phyloP scores from a whole-genome alignment of 106 monocot genomes.

The Posidonia australis region DNA sequence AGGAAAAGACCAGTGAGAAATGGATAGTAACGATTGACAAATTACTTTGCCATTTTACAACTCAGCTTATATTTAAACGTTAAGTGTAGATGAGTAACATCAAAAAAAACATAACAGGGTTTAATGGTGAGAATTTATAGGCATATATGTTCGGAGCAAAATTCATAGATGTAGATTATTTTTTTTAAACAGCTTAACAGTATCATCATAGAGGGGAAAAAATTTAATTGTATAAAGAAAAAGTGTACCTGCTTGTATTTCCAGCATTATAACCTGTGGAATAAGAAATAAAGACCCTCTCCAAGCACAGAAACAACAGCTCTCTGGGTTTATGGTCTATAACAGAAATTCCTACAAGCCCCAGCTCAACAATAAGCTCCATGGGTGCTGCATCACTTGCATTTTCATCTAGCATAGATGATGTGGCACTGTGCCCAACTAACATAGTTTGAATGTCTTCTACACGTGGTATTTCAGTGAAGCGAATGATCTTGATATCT shows the following conservation, averaged over 20 bases:
- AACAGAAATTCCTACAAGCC: constrained; percentile 70
- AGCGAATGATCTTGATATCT: constrained; percentile 53
- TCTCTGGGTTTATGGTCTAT: constrained; percentile 91
- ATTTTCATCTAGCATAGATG: constrained; percentile 27
- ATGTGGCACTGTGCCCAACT: constrained; percentile 4
- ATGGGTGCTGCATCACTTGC: constrained; percentile 31
- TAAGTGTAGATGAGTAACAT: too few species aligned
- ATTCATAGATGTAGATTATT: too few species aligned
- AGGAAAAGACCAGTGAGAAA: too few species aligned
- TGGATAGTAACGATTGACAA: too few species aligned
- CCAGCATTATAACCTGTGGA: constrained; percentile 65
- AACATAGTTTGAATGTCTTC: constrained; percentile 14
- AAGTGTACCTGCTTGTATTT: constrained; percentile 70
- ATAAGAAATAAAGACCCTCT: constrained; percentile 83
- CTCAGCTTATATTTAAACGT: too few species aligned
- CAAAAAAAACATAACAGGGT: too few species aligned
- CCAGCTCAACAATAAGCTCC: constrained; percentile 77
- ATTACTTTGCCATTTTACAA: too few species aligned
- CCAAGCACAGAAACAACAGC: constrained; percentile 72
- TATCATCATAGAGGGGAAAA: too few species aligned
- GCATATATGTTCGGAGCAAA: too few species aligned
- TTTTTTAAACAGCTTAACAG: too few species aligned
- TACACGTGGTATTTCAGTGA: constrained; percentile 27
- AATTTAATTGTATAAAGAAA: too few species aligned
- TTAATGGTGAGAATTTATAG: too few species aligned